phyloP scores from a whole-genome alignment of 1,284 basidiomycete species.

The Fistulinella cinereoalba region DNA sequence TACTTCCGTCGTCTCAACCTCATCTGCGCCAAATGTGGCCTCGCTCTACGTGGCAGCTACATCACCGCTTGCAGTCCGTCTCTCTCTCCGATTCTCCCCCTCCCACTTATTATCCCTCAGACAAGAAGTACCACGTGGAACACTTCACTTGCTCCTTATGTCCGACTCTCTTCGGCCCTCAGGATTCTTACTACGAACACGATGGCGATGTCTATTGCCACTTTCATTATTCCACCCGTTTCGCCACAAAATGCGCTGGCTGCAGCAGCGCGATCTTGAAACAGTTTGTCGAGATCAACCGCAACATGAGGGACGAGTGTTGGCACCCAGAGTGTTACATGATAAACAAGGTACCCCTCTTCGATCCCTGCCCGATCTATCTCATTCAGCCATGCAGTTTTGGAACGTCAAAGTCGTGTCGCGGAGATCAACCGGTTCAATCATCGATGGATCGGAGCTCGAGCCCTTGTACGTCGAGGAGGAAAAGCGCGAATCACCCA shows the following conservation, averaged over 20 bases:
- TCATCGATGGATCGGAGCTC: slow-evolving; percentile 50
- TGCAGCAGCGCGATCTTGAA: slow-evolving; percentile 99
- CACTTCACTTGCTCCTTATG: slow-evolving; percentile 99
- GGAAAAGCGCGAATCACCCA: slow-evolving; percentile 77
- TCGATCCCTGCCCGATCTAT: slow-evolving; percentile 1
- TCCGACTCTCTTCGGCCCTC: slow-evolving; percentile 92
- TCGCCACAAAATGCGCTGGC: slow-evolving; percentile 97
- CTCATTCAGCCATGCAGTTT: slow-evolving; percentile 56
- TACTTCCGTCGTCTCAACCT: slow-evolving; percentile 96
- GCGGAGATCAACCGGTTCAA: slow-evolving; percentile 61
- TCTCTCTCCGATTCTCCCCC: slow-evolving; percentile 6
- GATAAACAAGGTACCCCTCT: slow-evolving; percentile 86
- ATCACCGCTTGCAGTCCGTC: slow-evolving; percentile 96
- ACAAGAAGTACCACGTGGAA: slow-evolving; percentile 99
- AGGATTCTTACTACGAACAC: slow-evolving; percentile 99
- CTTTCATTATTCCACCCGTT: slow-evolving; percentile 97
- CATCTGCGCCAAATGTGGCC: slow-evolving; percentile 94
- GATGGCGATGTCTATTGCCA: slow-evolving; percentile 95
- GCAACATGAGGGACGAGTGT: slow-evolving; percentile 97
- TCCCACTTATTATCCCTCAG: slow-evolving; percentile 43
- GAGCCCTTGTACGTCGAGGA: slow-evolving; percentile 66
- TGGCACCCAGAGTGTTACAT: slow-evolving; percentile 99
- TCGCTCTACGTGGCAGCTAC: slow-evolving; percentile 94
- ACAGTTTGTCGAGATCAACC: slow-evolving; percentile 99
- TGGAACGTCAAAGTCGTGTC: slow-evolving; percentile 98